Evolutionary conservation across 176 grass and related monocot species (phyloP).

Genomic region (Echinochloa phyllopogon): DNA sequence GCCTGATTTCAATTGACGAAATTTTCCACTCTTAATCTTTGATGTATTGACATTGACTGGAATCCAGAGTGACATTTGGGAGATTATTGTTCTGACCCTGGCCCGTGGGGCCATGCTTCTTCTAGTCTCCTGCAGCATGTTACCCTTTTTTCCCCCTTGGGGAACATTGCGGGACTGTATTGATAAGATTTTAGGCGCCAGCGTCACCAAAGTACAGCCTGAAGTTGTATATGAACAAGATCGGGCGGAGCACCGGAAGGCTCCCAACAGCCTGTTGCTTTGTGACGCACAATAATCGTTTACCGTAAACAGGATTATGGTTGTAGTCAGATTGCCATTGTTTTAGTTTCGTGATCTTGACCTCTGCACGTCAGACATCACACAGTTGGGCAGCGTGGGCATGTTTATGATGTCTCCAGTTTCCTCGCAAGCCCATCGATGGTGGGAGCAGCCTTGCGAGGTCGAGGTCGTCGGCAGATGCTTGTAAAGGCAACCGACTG

Average conservation of each 20-base stretch:
- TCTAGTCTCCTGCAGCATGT: neutral
- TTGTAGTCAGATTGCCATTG: neutral
- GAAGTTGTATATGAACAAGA: no score
- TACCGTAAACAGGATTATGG: slow-evolving; percentile 15
- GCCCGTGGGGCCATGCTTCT: neutral
- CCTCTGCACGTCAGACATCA: neutral
- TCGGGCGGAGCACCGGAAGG: no score
- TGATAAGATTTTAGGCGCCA: no score
- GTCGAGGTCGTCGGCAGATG: neutral
- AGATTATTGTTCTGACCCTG: neutral
- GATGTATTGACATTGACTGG: slow-evolving; percentile 30
- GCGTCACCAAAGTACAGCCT: no score
- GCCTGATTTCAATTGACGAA: slow-evolving; percentile 28
- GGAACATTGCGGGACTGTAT: no score
- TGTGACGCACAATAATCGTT: neutral
- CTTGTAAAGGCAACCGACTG: neutral
- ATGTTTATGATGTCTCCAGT: neutral
- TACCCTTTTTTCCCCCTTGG: no score
- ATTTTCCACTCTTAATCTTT: neutral
- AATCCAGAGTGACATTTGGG: neutral
- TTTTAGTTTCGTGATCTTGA: slow-evolving; percentile 8
- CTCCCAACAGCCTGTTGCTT: neutral
- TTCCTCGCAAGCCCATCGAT: neutral
- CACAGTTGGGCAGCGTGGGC: slow-evolving; percentile 16
- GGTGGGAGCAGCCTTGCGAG: no score